Evolutionary conservation across 2,329 filamentous ascomycete genomes (phyloP).

Genomic region (Diaporthe nobilis): DNA sequence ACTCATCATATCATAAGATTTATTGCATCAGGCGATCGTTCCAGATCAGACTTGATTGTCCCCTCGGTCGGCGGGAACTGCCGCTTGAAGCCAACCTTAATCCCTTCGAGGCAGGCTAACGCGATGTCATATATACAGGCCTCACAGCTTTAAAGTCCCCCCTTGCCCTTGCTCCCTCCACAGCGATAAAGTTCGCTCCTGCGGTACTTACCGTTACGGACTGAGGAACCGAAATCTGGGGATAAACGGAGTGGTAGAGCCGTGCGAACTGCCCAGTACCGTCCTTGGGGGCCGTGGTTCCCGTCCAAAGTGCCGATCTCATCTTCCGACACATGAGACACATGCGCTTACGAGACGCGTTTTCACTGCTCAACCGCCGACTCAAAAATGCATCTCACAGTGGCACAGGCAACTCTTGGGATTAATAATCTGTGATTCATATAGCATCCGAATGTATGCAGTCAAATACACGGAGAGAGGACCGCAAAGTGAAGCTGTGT

Average conservation of each 20-base stretch:
- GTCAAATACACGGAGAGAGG: slow-evolving; percentile 7
- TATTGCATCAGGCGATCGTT: slow-evolving; percentile 4
- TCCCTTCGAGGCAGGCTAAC: background rate
- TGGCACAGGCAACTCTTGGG: background rate
- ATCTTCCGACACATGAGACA: background rate
- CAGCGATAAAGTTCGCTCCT: background rate
- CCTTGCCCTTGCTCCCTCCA: slow-evolving; percentile 1
- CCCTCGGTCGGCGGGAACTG: slow-evolving; percentile 13
- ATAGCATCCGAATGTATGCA: slow-evolving; percentile 20
- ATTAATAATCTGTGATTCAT: slow-evolving; percentile 31
- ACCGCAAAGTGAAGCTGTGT: slow-evolving; percentile 26
- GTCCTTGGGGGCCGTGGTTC: background rate
- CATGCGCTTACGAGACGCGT: background rate
- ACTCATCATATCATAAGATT: background rate
- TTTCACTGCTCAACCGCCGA: background rate
- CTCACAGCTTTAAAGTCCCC: background rate
- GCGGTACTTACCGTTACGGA: slow-evolving; percentile 27
- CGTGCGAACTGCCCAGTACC: background rate
- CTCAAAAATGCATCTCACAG: background rate
- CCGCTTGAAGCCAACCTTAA: slow-evolving; percentile 5
- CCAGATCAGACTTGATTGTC: background rate
- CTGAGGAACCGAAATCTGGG: background rate
- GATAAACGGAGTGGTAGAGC: background rate
- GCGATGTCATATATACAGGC: background rate
- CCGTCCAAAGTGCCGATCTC: background rate